Conservation (phyloP, 495 filamentous ascomycete genomes). For the Neurospora discreta region DNA sequence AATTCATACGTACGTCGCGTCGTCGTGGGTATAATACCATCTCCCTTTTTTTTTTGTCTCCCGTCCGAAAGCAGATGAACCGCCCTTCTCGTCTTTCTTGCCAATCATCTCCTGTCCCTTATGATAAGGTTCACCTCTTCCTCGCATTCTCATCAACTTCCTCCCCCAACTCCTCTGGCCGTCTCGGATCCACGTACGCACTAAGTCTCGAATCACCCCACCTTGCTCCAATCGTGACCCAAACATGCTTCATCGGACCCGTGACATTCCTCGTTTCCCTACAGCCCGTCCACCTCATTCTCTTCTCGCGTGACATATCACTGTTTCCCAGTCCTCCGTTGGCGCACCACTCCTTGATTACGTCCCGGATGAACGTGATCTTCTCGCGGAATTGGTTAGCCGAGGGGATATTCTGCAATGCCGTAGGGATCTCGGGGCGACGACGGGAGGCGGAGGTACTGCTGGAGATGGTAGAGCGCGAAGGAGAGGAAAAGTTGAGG, state of each 20-base stretch:
- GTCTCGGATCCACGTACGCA: conserved; percentile 40
- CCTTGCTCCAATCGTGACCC: conserved; percentile 72
- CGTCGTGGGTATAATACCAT: no score
- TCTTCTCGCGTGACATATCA: conserved; percentile 34
- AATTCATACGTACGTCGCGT: no score
- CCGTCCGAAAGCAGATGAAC: no score
- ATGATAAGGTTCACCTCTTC: neutral
- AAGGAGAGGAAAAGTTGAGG: conserved; percentile 36
- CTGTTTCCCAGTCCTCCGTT: conserved; percentile 59
- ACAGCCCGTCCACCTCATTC: conserved; percentile 57
- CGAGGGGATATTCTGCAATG: conserved; percentile 49
- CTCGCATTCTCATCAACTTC: conserved; percentile 33
- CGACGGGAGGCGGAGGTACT: conserved; percentile 27
- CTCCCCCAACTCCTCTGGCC: conserved; percentile 31
- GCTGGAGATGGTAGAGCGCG: conserved; percentile 28
- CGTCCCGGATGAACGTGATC: conserved; percentile 58
- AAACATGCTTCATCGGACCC: conserved; percentile 57
- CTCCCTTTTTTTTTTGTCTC: no score
- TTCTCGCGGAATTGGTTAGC: conserved; percentile 76
- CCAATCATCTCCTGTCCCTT: no score
- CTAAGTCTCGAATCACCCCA: conserved; percentile 53
- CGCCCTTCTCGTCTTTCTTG: no score
- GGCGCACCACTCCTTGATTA: conserved; percentile 61
- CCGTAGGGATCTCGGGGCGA: conserved; percentile 44
- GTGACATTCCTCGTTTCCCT: conserved; percentile 52